These are phyloP conservation scores for Eleusine indica DNA, from an alignment of 176 grass and related monocot genomes.

Conservation along the genomic window DNA sequence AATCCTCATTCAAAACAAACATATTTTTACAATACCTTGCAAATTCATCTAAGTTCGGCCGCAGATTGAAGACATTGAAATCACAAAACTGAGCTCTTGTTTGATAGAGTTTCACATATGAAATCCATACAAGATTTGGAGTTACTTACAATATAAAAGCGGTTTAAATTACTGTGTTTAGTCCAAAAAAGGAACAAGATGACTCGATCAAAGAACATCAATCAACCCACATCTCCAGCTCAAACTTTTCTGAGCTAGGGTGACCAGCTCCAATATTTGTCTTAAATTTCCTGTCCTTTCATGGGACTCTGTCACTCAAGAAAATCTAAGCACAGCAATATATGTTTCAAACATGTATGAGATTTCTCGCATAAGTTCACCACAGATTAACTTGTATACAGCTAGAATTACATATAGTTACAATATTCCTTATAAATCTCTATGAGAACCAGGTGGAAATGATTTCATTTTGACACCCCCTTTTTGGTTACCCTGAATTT, in stretches of 20 bases:
- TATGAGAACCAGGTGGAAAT: conserved; percentile 2
- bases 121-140: neutral
- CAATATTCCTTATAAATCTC: neutral
- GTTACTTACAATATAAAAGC: neutral
- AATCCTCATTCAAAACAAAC: conserved; percentile 29
- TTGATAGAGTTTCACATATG: neutral
- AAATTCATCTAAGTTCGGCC: conserved; percentile 28
- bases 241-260: too few species aligned
- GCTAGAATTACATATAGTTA: neutral
- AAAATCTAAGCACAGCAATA: neutral
- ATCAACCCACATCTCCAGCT: too few species aligned
- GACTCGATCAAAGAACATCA: neutral
- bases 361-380: neutral
- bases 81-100: neutral
- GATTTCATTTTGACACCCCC: neutral
- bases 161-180: neutral
- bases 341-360: too few species aligned
- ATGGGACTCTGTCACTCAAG: neutral
- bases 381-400: neutral
- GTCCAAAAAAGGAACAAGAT: neutral
- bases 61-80: neutral
- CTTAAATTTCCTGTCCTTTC: neutral
- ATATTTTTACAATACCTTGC: neutral
- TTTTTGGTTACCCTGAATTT: neutral
- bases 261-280: neutral